Conservation (phyloP, 805 yeast genomes). For the Zygotorulaspora sp. region DNA sequence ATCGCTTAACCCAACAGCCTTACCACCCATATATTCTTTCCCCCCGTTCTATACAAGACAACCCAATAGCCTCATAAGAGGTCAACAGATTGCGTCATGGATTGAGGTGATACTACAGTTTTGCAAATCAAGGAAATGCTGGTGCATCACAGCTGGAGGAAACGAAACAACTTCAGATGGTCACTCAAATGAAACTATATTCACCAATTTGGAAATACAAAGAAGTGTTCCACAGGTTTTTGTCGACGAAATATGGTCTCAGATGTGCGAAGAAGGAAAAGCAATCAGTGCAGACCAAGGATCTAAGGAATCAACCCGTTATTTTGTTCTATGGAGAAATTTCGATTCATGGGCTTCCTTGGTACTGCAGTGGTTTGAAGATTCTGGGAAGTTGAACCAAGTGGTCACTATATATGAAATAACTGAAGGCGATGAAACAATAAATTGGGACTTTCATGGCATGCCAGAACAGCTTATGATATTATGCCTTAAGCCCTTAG, state of each 20-base stretch:
- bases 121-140: constrained; percentile 52
- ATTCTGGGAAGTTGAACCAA: constrained; percentile 70
- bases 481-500: constrained; percentile 52
- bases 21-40: constrained; percentile 61
- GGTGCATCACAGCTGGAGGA: constrained; percentile 44
- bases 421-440: constrained; percentile 55
- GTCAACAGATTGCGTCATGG: constrained; percentile 81
- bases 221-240: constrained; percentile 54
- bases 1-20: constrained; percentile 12
- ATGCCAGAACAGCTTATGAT: constrained; percentile 55
- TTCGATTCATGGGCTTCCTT: constrained; percentile 64
- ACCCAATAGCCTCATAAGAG: constrained; percentile 73
- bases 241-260: constrained; percentile 49
- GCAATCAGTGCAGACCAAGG: constrained; percentile 46
- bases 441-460: constrained; percentile 54
- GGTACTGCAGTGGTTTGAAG: constrained; percentile 66
- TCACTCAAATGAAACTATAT: constrained; percentile 34
- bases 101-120: constrained; percentile 54
- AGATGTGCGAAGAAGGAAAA: constrained; percentile 51
- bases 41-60: constrained; percentile 93
- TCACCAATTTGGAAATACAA: constrained; percentile 48
- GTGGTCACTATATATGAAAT: constrained; percentile 82
- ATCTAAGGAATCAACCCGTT: constrained; percentile 37
- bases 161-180: constrained; percentile 29
- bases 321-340: constrained; percentile 58